Evolutionary conservation across 139 green algal genomes (phyloP).

Genomic region (Diplosphaera chodatii): DNA sequence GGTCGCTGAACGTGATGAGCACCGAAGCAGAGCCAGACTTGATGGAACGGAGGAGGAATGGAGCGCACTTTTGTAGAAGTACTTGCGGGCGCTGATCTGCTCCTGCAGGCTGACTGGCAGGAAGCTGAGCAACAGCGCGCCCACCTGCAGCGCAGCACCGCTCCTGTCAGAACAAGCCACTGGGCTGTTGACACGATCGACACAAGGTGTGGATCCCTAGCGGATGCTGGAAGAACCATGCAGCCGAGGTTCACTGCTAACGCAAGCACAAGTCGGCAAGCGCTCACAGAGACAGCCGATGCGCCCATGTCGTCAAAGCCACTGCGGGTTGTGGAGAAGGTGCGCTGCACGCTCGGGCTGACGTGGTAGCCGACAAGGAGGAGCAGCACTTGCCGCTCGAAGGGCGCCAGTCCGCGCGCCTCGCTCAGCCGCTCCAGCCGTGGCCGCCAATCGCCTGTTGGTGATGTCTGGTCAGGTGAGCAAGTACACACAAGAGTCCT

Average conservation of each 20-base stretch:
- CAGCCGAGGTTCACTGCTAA: too few relatives aligned
- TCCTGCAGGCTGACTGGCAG: constrained; percentile 8
- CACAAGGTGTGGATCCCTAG: not conserved
- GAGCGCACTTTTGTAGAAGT: constrained; percentile 11
- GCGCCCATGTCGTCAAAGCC: constrained; percentile 5
- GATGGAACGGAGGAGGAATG: too few relatives aligned
- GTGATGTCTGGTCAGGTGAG: too few relatives aligned
- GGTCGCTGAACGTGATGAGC: too few relatives aligned
- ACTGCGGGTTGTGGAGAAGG: constrained; percentile 4
- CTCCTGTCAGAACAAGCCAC: not conserved
- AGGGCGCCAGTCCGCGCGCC: constrained; percentile 6
- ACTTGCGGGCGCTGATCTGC: constrained; percentile 16
- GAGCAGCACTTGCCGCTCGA: constrained; percentile 16
- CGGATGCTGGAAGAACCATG: too few relatives aligned
- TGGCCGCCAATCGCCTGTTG: constrained; percentile 6
- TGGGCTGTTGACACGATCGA: too few relatives aligned
- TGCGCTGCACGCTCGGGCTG: constrained; percentile 11
- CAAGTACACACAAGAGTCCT: too few relatives aligned
- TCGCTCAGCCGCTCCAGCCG: constrained; percentile 7
- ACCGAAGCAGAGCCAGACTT: too few relatives aligned
- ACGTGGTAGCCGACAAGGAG: constrained; percentile 15
- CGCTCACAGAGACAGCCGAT: not conserved
- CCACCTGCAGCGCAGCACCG: not conserved
- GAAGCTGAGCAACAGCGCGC: constrained; percentile 15
- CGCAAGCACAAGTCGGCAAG: not conserved